Conservation (phyloP, 2,329 filamentous ascomycete genomes). For the Xylariomycetidae sp. region DNA sequence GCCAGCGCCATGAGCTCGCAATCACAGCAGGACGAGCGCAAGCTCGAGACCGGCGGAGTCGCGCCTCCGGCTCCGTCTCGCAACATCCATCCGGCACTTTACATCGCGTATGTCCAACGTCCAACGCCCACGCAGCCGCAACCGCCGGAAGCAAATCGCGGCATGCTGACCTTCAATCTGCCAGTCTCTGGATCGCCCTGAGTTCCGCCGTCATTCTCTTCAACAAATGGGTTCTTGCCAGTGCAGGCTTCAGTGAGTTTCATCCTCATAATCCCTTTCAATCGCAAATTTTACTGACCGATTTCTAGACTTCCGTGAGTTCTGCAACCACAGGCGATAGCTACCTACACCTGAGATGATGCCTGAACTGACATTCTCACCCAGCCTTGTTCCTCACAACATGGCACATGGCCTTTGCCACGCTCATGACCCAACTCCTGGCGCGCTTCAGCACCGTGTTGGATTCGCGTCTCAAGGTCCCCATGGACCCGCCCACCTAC, state of each 20-base stretch:
- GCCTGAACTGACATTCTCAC: constrained; percentile 5
- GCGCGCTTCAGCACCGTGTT: constrained; percentile 58
- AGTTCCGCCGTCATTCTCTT: constrained; percentile 84
- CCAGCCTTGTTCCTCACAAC: constrained; percentile 56
- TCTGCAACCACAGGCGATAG: not conserved
- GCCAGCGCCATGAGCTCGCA: too few species aligned
- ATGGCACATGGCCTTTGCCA: constrained; percentile 65
- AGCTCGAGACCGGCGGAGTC: constrained; percentile 18
- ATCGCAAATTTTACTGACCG: constrained; percentile 4
- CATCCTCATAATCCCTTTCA: constrained; percentile 3
- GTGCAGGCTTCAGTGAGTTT: constrained; percentile 64
- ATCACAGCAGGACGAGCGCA: constrained; percentile 20
- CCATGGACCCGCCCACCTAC: constrained; percentile 58
- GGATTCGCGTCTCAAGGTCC: constrained; percentile 56
- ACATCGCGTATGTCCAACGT: constrained; percentile 20
- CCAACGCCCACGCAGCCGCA: not conserved
- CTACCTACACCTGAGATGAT: not conserved
- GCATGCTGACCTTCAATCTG: constrained; percentile 3
- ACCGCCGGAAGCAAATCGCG: not conserved
- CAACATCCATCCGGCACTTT: constrained; percentile 19
- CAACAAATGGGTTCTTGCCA: constrained; percentile 86
- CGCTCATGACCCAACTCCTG: constrained; percentile 59
- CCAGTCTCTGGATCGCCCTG: constrained; percentile 72
- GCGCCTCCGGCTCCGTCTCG: constrained; percentile 9
- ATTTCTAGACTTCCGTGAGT: constrained; percentile 19